These are phyloP conservation scores for Parathielavia appendiculata DNA, from an alignment of 495 filamentous ascomycete genomes.

Conservation along the genomic window DNA sequence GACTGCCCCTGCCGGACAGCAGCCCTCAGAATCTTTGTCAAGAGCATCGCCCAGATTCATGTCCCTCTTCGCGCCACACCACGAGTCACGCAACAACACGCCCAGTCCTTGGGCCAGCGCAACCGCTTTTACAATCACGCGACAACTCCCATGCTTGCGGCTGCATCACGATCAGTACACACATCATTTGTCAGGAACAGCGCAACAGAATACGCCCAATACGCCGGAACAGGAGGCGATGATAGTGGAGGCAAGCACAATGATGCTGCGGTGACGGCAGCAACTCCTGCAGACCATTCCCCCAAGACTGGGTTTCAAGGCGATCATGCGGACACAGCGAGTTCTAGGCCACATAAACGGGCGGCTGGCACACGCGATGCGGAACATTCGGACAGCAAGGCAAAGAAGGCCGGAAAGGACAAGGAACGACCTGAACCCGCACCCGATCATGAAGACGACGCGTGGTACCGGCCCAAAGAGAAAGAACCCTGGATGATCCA, in stretches of 20 bases:
- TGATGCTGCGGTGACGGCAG: background rate
- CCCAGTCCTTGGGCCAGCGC: background rate
- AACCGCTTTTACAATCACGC: background rate
- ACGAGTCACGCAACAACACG: slow-evolving; percentile 7
- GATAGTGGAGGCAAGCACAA: background rate
- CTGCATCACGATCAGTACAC: slow-evolving; percentile 15
- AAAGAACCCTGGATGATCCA: slow-evolving; percentile 26
- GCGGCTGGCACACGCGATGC: background rate
- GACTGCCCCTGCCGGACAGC: slow-evolving; percentile 44
- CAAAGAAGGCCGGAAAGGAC: background rate
- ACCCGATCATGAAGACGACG: background rate
- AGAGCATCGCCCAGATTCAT: slow-evolving; percentile 43
- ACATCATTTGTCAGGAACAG: slow-evolving; percentile 14
- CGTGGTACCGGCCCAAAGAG: background rate
- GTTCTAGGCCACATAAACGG: background rate
- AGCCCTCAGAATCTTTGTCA: slow-evolving; percentile 45
- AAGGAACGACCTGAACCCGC: slow-evolving; percentile 8
- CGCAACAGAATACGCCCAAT: background rate
- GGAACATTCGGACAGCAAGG: background rate
- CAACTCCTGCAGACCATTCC: background rate
- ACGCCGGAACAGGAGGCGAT: background rate
- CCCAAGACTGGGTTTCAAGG: background rate
- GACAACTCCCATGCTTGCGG: background rate
- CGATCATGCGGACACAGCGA: background rate
- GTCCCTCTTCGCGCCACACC: slow-evolving; percentile 20